Conservation (phyloP, 1,284 basidiomycete species). For the Pterulicium gracile region DNA sequence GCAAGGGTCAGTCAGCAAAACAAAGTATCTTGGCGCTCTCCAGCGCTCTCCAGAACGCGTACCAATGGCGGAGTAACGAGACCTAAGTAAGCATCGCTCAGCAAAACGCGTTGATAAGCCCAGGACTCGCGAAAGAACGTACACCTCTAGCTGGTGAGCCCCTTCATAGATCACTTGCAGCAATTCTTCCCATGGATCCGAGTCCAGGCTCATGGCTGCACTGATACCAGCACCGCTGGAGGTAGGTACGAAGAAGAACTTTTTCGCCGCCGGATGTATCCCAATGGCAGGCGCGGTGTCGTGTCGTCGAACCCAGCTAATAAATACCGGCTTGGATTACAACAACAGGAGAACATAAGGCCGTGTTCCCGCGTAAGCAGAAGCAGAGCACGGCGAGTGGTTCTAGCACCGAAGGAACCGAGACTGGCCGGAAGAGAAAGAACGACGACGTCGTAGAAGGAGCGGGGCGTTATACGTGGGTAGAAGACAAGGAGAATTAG, state of each 20-base stretch:
- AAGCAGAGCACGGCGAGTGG: no score
- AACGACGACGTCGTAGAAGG: no score
- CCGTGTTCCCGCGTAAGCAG: no score
- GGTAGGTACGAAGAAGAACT: no score
- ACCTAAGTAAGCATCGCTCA: constrained; percentile 1
- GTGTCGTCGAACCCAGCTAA: background rate
- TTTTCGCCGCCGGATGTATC: background rate
- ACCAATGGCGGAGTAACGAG: background rate
- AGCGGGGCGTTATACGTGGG: no score
- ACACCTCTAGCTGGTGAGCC: background rate
- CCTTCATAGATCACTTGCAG: background rate
- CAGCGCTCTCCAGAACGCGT: no score
- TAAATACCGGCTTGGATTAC: no score
- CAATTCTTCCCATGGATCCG: background rate
- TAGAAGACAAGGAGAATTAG: no score
- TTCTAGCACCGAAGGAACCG: no score
- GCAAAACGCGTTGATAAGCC: background rate
- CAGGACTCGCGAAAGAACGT: background rate
- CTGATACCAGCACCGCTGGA: background rate
- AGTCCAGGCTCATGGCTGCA: background rate
- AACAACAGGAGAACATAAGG: background rate
- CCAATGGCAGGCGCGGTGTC: background rate
- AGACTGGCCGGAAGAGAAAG: no score
- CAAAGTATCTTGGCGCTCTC: no score
- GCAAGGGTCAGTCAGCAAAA: background rate